Conservation (phyloP, 768 basidiomycete species). For the Glaciozyma antarctica region DNA sequence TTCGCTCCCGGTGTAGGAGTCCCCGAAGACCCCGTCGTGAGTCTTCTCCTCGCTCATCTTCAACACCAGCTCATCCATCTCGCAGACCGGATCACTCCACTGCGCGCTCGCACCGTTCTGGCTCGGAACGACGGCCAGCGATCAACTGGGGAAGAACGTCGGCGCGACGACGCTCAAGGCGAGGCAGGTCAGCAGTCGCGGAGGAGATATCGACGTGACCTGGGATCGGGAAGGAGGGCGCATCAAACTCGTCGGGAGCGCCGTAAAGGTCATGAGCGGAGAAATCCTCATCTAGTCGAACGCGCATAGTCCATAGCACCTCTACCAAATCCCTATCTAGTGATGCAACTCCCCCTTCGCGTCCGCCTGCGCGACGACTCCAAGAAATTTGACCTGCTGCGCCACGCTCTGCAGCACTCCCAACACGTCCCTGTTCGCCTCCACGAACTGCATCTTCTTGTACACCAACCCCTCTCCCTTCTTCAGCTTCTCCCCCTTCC, state of each 20-base stretch:
- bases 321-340: not conserved
- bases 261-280: conserved; percentile 16
- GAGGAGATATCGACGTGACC: conserved; percentile 13
- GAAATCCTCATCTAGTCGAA: conserved; percentile 4
- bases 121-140: not conserved
- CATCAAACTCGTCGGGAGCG: conserved; percentile 5
- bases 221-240: not conserved
- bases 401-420: conserved; percentile 76
- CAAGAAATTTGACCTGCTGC: conserved; percentile 72
- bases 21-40: conserved; percentile 38
- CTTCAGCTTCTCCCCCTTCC: conserved; percentile 8
- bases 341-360: conserved; percentile 38
- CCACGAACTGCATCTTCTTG: conserved; percentile 79
- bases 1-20: conserved; percentile 35
- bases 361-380: conserved; percentile 68
- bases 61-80: not conserved
- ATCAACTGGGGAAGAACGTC: too few species aligned
- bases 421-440: conserved; percentile 75
- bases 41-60: not conserved
- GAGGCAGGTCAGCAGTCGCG: conserved; percentile 7
- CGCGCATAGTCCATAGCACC: not conserved
- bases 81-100: conserved; percentile 37
- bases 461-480: conserved; percentile 58
- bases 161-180: not conserved
- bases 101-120: conserved; percentile 38